phyloP scores from a whole-genome alignment of 306 rosid genomes.

The Ziziphus jujuba region DNA sequence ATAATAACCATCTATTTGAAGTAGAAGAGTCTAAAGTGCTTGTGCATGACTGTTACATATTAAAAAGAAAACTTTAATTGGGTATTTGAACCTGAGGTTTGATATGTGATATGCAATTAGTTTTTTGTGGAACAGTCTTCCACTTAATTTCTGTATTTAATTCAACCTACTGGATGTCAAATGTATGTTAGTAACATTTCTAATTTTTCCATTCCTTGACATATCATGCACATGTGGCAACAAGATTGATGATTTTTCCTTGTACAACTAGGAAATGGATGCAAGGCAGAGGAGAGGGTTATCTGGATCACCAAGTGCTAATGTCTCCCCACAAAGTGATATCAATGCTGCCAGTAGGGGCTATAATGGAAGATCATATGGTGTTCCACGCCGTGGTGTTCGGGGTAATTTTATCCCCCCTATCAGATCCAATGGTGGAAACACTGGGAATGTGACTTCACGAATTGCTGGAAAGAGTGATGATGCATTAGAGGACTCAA shows the following conservation, averaged over 20 bases:
- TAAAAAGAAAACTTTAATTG: background rate
- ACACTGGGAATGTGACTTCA: conserved; percentile 59
- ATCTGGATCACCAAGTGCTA: conserved; percentile 52
- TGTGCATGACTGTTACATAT: background rate
- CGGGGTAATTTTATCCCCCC: conserved; percentile 96
- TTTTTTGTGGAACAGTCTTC: background rate
- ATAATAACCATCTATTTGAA: background rate
- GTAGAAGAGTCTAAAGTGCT: conserved; percentile 1
- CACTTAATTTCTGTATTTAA: conserved; percentile 5
- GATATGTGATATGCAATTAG: background rate
- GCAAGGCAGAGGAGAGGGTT: conserved; percentile 48
- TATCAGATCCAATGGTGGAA: conserved; percentile 64
- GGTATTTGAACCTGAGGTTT: background rate
- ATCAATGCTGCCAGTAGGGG: conserved; percentile 41
- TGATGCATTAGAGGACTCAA: conserved; percentile 76
- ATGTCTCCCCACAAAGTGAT: conserved; percentile 56
- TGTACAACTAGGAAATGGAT: conserved; percentile 54
- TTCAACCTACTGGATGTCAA: background rate
- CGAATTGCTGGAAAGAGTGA: conserved; percentile 63
- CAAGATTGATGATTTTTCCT: background rate
- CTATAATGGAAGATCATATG: conserved; percentile 71
- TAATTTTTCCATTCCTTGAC: background rate
- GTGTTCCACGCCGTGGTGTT: conserved; percentile 70
- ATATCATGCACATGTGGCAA: background rate
- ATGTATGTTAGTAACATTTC: too few species aligned